A percentile compares a stretch with the other conserved stretches of the same genome.
phyloP scores from a whole-genome alignment of 352 stramenopile species.

The Phytophthora sp. region DNA sequence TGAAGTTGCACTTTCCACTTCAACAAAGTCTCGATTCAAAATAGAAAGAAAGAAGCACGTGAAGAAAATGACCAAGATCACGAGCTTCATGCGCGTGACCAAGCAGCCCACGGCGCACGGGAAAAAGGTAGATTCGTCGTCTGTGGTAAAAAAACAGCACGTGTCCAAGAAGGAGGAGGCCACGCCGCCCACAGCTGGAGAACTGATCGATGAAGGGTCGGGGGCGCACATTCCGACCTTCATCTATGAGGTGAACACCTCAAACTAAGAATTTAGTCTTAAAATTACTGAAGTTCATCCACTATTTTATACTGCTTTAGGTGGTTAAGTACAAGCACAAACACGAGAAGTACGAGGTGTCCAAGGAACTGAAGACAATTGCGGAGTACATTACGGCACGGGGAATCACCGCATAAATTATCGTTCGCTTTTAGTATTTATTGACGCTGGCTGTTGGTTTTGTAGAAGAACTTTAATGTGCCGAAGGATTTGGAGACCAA shows the following conservation, averaged over 20 bases:
- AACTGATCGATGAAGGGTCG: conserved; percentile 35
- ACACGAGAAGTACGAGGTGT: conserved; percentile 38
- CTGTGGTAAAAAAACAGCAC: conserved; percentile 20
- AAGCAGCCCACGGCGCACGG: conserved; percentile 54
- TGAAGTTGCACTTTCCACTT: conserved; percentile 6
- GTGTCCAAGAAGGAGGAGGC: conserved; percentile 13
- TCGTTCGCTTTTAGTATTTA: too few species aligned
- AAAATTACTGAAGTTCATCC: too few species aligned
- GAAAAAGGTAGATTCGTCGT: conserved; percentile 30
- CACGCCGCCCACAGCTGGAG: background rate
- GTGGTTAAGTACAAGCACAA: conserved; percentile 65
- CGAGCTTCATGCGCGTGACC: conserved; percentile 71
- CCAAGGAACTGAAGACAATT: conserved; percentile 42
- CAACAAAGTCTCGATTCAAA: conserved; percentile 2
- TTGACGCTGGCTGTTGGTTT: background rate
- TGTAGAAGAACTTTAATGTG: conserved; percentile 53
- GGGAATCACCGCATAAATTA: background rate
- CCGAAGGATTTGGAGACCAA: conserved; percentile 57
- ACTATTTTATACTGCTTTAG: conserved; percentile 18
- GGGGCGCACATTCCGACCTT: conserved; percentile 53
- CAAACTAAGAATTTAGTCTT: too few species aligned
- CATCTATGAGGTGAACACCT: conserved; percentile 51
- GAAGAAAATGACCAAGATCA: conserved; percentile 73
- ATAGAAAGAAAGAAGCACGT: background rate
- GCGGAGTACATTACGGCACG: conserved; percentile 59